Conservation (phyloP, 257 asterid genomes). For the Linaria vulgaris region DNA sequence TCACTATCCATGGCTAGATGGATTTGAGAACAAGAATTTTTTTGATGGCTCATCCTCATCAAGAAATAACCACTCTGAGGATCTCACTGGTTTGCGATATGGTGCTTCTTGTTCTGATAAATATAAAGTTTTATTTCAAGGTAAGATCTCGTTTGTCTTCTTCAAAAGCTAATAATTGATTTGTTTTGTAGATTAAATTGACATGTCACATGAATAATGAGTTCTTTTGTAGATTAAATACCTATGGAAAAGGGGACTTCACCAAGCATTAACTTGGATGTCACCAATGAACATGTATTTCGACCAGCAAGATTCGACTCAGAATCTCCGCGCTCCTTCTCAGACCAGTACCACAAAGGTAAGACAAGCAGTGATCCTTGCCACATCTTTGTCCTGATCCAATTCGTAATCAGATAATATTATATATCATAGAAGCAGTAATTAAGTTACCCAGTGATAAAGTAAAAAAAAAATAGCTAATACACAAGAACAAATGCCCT, state of each 20-base stretch:
- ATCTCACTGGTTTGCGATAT: conserved; percentile 26
- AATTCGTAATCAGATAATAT: too few species aligned
- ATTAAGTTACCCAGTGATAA: too few species aligned
- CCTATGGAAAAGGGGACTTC: conserved; percentile 25
- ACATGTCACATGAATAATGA: conserved; percentile 7
- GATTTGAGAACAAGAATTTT: conserved; percentile 43
- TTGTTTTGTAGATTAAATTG: not conserved
- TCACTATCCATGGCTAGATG: conserved; percentile 44
- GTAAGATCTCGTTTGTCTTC: conserved; percentile 37
- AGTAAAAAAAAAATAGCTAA: too few species aligned
- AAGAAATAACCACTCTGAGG: conserved; percentile 32
- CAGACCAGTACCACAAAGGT: too few species aligned
- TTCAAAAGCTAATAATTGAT: not conserved
- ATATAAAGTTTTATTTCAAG: conserved; percentile 30
- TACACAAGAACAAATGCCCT: too few species aligned
- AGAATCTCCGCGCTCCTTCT: too few species aligned
- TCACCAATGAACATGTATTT: conserved; percentile 11
- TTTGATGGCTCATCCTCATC: conserved; percentile 35
- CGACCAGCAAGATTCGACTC: conserved; percentile 13
- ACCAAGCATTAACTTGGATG: conserved; percentile 23
- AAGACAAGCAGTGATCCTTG: too few species aligned
- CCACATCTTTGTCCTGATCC: too few species aligned
- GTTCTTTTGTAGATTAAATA: conserved; percentile 30
- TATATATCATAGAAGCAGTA: too few species aligned
- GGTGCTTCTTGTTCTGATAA: conserved; percentile 36